Conservation (phyloP, 768 basidiomycete species). For the Leccinum disarticulatum region DNA sequence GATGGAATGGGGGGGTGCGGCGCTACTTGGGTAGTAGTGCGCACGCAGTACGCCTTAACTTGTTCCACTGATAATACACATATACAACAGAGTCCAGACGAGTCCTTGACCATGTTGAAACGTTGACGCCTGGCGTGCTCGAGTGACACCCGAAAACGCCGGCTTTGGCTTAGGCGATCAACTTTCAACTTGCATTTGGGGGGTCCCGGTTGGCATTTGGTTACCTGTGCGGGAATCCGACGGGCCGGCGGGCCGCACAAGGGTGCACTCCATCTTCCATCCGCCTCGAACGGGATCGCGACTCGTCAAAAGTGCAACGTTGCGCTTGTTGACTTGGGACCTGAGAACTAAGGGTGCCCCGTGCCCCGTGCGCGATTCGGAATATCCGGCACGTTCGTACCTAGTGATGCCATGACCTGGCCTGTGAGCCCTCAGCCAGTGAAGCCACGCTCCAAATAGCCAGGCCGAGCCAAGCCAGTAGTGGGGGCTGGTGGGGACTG, state of each 20-base stretch:
- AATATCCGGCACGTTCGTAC: neutral
- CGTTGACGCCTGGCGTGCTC: neutral
- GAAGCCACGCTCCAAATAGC: neutral
- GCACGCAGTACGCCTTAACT: neutral
- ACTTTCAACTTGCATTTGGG: neutral
- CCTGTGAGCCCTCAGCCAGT: neutral
- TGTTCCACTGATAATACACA: neutral
- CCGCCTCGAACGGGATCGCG: neutral
- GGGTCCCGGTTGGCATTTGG: neutral
- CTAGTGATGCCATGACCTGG: no score
- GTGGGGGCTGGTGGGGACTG: neutral
- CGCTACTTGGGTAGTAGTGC: neutral
- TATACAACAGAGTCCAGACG: neutral
- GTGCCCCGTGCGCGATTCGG: neutral
- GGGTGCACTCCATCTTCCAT: neutral
- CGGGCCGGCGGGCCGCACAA: neutral
- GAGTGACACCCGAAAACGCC: neutral
- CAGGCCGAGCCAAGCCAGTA: no score
- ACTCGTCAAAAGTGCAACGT: no score
- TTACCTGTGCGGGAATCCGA: neutral
- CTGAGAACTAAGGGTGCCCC: no score
- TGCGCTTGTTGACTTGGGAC: no score
- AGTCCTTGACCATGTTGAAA: neutral
- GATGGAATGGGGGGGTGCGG: neutral
- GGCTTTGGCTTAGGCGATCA: neutral